A percentile compares a stretch with the other conserved stretches of the same genome.
Evolutionary conservation across 768 basidiomycete species (phyloP).

Genomic region (Mycena metata): DNA sequence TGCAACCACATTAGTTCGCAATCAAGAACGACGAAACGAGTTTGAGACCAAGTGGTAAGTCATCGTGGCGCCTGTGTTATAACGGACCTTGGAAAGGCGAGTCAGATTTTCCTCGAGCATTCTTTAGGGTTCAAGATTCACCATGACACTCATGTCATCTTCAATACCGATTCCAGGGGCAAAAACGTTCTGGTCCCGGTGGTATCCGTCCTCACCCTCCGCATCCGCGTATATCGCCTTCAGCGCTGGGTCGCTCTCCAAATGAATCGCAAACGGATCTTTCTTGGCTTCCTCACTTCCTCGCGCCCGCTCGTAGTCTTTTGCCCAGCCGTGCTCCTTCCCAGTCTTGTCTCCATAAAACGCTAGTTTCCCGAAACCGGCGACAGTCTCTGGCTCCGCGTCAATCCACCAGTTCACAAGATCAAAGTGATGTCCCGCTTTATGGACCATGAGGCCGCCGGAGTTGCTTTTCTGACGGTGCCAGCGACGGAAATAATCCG

Average conservation of each 20-base stretch:
- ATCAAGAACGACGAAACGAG: constrained; percentile 12
- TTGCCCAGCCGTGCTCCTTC: constrained; percentile 61
- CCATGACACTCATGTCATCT: constrained; percentile 65
- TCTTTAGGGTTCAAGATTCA: background rate
- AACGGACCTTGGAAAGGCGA: constrained; percentile 46
- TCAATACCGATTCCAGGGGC: constrained; percentile 61
- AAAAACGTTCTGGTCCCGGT: constrained; percentile 63
- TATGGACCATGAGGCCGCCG: constrained; percentile 62
- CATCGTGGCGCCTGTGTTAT: constrained; percentile 62
- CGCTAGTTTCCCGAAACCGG: constrained; percentile 59
- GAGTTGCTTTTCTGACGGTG: constrained; percentile 60
- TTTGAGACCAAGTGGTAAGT: constrained; percentile 61
- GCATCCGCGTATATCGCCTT: constrained; percentile 62
- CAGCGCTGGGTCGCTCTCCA: constrained; percentile 57
- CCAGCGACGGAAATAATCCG: constrained; percentile 68
- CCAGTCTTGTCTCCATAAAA: constrained; percentile 65
- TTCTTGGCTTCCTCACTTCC: constrained; percentile 56
- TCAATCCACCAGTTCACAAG: constrained; percentile 70
- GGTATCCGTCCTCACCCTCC: constrained; percentile 63
- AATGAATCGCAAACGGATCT: constrained; percentile 65
- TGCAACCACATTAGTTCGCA: background rate
- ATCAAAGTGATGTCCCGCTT: constrained; percentile 63
- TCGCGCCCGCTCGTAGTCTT: constrained; percentile 59
- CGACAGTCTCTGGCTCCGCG: constrained; percentile 59
- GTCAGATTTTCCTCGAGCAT: background rate